phyloP scores from a whole-genome alignment of 2,329 filamentous ascomycete genomes.

The Gyromitra esculenta region DNA sequence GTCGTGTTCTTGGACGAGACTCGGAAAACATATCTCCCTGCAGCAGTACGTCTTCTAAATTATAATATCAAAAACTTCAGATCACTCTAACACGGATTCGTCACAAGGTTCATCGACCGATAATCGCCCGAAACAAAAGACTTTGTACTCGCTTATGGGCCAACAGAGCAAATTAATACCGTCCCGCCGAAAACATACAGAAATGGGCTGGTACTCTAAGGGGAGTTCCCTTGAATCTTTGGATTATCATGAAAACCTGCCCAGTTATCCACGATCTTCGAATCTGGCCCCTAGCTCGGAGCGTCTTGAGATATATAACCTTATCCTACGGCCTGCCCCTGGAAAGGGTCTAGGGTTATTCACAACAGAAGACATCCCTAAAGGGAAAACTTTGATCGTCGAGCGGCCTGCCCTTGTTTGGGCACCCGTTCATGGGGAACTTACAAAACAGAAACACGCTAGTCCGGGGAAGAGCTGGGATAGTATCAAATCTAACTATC shows the following conservation, averaged over 20 bases:
- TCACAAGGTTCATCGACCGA: background rate
- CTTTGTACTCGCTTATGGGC: background rate
- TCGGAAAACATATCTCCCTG: background rate
- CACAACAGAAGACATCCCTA: slow-evolving; percentile 15
- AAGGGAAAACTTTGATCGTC: slow-evolving; percentile 16
- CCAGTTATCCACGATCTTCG: background rate
- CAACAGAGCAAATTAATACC: slow-evolving; percentile 11
- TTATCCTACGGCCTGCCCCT: slow-evolving; percentile 4
- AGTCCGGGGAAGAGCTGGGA: slow-evolving; percentile 19
- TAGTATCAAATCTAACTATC: slow-evolving; percentile 21
- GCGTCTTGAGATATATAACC: slow-evolving; percentile 22
- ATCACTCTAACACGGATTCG: background rate
- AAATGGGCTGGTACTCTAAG: background rate
- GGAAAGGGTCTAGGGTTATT: slow-evolving; percentile 23
- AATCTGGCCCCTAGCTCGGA: background rate
- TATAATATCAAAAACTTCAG: background rate
- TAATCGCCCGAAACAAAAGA: background rate
- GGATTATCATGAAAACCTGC: background rate
- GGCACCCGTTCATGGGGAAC: slow-evolving; percentile 1
- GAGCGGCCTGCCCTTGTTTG: slow-evolving; percentile 25
- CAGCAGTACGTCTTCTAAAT: slow-evolving; percentile 13
- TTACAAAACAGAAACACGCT: slow-evolving; percentile 15
- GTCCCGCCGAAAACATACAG: background rate
- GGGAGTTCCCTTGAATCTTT: background rate
- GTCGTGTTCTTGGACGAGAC: slow-evolving; percentile 24